Conservation (phyloP, 345 rosid genomes). For the Boechera divaricarpa region DNA sequence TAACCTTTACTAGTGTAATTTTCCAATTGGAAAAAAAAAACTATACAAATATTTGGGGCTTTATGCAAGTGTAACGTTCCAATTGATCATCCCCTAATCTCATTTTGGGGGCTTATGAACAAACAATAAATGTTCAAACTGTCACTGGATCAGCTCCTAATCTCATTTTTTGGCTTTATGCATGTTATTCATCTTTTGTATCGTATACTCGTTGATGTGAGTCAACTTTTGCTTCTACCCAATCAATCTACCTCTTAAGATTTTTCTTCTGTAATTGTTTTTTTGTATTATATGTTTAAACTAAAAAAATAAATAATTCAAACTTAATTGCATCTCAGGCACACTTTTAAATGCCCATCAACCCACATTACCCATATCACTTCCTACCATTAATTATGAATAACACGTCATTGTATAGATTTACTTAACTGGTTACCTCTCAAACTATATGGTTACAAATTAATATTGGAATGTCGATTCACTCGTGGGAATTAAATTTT, state of each 20-base stretch:
- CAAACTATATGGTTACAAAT: slow-evolving; percentile 21
- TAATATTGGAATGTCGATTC: not conserved
- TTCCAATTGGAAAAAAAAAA: not conserved
- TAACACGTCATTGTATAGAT: slow-evolving; percentile 18
- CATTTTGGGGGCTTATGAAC: not conserved
- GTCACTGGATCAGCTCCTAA: not conserved
- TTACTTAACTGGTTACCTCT: slow-evolving; percentile 17
- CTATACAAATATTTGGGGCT: not conserved
- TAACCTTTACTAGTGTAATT: not conserved
- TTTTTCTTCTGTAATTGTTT: not conserved
- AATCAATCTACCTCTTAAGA: not conserved
- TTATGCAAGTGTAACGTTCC: not conserved
- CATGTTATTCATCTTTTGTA: not conserved
- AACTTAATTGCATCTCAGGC: not conserved
- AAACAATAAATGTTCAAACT: not conserved
- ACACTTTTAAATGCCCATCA: not conserved
- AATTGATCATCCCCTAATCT: not conserved
- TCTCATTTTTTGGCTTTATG: not conserved
- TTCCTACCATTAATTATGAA: not conserved
- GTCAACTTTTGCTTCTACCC: not conserved
- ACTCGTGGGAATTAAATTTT: not conserved
- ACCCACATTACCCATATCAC: not conserved
- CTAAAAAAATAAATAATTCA: not conserved
- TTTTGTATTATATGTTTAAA: not conserved
- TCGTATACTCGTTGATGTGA: not conserved